phyloP scores from a whole-genome alignment of 257 asterid species.

The Scutellaria baicalensis region DNA sequence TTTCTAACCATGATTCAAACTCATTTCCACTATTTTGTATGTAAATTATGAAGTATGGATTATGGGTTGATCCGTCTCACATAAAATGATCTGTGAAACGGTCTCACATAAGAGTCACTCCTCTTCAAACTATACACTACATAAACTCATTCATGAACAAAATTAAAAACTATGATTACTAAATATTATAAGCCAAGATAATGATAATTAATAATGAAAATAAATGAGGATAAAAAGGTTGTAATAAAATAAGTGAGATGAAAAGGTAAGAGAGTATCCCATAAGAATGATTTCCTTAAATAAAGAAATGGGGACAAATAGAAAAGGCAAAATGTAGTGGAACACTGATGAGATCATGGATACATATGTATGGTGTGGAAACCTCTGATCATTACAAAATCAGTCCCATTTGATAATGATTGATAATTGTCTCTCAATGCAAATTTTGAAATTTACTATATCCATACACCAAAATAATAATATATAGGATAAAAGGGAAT shows the following conservation, averaged over 20 bases:
- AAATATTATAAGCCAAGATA: neutral
- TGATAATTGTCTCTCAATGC: conserved; percentile 8
- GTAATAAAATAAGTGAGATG: neutral
- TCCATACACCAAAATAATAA: neutral
- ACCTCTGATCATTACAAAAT: neutral
- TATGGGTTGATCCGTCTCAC: too few species aligned
- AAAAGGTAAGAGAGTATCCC: neutral
- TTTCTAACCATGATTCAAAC: too few species aligned
- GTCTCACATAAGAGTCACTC: too few species aligned
- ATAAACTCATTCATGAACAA: too few species aligned
- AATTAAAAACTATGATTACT: neutral
- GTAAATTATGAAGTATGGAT: too few species aligned
- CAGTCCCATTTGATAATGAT: conserved; percentile 15
- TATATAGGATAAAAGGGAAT: neutral
- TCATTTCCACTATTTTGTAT: too few species aligned
- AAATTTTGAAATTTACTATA: conserved; percentile 19
- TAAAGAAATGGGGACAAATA: neutral
- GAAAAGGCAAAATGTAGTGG: conserved; percentile 28
- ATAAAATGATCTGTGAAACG: too few species aligned
- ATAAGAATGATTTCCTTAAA: conserved; percentile 12
- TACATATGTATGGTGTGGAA: neutral
- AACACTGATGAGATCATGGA: too few species aligned
- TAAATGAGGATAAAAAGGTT: neutral
- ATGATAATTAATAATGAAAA: neutral
- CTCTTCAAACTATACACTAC: too few species aligned